Evolutionary conservation across 352 stramenopile species (phyloP).

Genomic region (Pythium dissotocum): DNA sequence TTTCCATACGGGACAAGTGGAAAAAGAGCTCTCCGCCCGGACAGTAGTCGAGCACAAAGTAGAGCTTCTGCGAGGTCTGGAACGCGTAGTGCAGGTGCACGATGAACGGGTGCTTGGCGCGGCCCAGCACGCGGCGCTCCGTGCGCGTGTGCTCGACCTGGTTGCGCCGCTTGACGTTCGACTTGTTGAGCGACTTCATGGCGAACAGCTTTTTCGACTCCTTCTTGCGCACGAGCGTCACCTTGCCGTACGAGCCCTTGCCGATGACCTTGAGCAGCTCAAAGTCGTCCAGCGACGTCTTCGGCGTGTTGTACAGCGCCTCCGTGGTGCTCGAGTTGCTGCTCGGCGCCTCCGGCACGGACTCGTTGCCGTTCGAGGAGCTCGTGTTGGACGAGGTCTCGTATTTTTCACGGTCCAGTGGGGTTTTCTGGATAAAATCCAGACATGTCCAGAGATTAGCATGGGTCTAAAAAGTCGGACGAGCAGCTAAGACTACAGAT

Average conservation of each 20-base stretch:
- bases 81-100: conserved; percentile 91
- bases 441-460: background rate
- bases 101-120: conserved; percentile 92
- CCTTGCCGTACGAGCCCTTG: conserved; percentile 92
- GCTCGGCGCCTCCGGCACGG: conserved; percentile 34
- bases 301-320: conserved; percentile 84
- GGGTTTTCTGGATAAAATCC: conserved; percentile 58
- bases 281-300: conserved; percentile 91
- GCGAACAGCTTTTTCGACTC: conserved; percentile 72
- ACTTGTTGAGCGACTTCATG: conserved; percentile 91
- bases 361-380: conserved; percentile 40
- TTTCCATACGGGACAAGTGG: conserved; percentile 88
- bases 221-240: conserved; percentile 84
- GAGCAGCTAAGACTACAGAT: background rate
- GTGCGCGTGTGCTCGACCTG: conserved; percentile 86
- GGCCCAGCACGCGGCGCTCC: conserved; percentile 80
- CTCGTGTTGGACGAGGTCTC: conserved; percentile 19
- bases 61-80: conserved; percentile 90
- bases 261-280: conserved; percentile 92
- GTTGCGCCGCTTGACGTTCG: conserved; percentile 85
- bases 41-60: conserved; percentile 92
- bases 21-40: conserved; percentile 91
- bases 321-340: conserved; percentile 40
- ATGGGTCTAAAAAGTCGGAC: background rate
- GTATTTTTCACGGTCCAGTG: conserved; percentile 47